Percentiles rank a stretch among this genome's conserved stretches.
Conservation (phyloP, 2,329 filamentous ascomycete genomes). For the Fusarium virguliforme region DNA sequence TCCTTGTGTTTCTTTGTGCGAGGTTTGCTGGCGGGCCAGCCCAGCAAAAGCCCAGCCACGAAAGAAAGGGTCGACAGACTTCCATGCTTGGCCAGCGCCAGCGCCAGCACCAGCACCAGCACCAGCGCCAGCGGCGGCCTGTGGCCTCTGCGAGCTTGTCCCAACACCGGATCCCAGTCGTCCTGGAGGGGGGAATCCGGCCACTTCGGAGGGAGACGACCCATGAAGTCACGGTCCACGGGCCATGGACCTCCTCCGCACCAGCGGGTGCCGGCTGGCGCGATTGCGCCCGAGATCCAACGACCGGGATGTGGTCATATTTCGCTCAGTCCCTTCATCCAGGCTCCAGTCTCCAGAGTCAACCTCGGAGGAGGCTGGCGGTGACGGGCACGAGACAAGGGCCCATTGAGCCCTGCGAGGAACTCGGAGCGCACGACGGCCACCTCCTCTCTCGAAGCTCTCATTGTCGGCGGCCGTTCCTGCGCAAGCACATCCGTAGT, state of each 20-base stretch:
- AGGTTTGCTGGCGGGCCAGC: conserved; percentile 43
- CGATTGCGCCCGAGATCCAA: conserved; percentile 46
- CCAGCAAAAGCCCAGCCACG: conserved; percentile 48
- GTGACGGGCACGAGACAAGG: conserved; percentile 40
- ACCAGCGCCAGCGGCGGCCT: conserved; percentile 34
- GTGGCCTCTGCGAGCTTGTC: conserved; percentile 31
- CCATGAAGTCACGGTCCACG: conserved; percentile 42
- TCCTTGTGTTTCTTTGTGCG: conserved; percentile 41
- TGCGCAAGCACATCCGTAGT: conserved; percentile 45
- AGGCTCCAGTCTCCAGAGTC: background rate
- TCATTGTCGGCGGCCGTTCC: conserved; percentile 37
- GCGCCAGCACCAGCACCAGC: conserved; percentile 28
- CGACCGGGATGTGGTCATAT: conserved; percentile 47
- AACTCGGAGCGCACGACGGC: conserved; percentile 16
- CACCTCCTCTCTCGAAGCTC: conserved; percentile 17
- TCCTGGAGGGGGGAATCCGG: conserved; percentile 41
- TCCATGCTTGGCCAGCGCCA: conserved; percentile 20
- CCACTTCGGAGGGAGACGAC: conserved; percentile 42
- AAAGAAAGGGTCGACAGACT: conserved; percentile 15
- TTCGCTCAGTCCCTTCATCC: conserved; percentile 44
- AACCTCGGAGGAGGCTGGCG: conserved; percentile 43
- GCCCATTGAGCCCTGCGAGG: conserved; percentile 19
- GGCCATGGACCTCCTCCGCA: conserved; percentile 43
- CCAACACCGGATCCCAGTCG: conserved; percentile 37
- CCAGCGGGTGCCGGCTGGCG: conserved; percentile 48